These are phyloP conservation scores for Chenopodium quinoa DNA, from an alignment of 148 eudicot species.

Conservation along the genomic window DNA sequence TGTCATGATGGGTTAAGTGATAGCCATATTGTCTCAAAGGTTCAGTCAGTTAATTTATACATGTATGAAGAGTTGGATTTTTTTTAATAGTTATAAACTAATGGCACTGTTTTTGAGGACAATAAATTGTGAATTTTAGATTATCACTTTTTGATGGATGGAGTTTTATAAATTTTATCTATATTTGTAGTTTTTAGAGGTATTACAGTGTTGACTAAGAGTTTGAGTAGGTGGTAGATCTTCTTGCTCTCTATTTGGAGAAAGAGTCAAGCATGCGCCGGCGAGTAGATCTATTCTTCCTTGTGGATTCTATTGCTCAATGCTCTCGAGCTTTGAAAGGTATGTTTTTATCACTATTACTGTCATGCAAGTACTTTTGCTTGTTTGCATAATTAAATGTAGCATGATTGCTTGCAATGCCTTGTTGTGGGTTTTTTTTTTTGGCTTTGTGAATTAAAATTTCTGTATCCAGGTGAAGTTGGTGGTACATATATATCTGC, in stretches of 20 bases:
- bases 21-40: background rate
- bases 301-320: conserved; percentile 92
- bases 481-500: conserved; percentile 71
- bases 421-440: background rate
- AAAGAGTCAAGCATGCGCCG: conserved; percentile 63
- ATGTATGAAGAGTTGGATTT: background rate
- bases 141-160: background rate
- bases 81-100: background rate
- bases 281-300: conserved; percentile 92
- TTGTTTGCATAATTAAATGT: background rate
- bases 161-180: background rate
- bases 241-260: conserved; percentile 70
- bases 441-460: background rate
- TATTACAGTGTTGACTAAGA: background rate
- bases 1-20: background rate
- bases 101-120: background rate
- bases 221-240: conserved; percentile 69
- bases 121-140: background rate
- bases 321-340: conserved; percentile 76
- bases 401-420: background rate
- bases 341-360: conserved; percentile 22
- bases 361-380: background rate
- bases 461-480: conserved; percentile 50
- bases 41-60: background rate
- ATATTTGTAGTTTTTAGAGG: background rate